Evolutionary conservation across 345 rosid species (phyloP).

Genomic region (Lumnitzera racemosa): DNA sequence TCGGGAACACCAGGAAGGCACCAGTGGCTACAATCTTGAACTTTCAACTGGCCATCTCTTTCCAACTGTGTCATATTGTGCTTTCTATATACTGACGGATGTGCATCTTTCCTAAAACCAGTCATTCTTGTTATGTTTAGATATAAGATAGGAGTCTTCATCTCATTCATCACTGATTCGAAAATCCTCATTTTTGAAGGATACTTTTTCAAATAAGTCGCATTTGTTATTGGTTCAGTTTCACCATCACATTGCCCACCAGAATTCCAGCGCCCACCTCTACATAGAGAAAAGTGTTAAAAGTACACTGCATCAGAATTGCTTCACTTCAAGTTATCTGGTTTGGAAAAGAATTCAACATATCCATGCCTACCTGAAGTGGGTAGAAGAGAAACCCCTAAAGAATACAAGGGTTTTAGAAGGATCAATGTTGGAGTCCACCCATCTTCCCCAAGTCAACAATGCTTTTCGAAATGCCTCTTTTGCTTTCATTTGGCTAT

Average conservation of each 20-base stretch:
- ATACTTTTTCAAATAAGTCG: constrained; percentile 15
- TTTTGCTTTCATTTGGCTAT: constrained; percentile 21
- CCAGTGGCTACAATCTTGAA: constrained; percentile 52
- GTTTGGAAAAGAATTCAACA: neutral
- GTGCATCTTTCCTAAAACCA: constrained; percentile 34
- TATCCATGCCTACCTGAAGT: constrained; percentile 24
- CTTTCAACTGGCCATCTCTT: constrained; percentile 11
- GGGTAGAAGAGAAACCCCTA: constrained; percentile 33
- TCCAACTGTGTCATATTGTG: constrained; percentile 18
- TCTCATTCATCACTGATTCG: constrained; percentile 22
- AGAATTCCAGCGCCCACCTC: constrained; percentile 45
- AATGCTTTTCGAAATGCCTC: constrained; percentile 34
- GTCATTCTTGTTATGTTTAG: constrained; percentile 38
- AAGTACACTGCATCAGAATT: neutral
- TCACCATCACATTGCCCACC: constrained; percentile 39
- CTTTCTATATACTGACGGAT: constrained; percentile 38
- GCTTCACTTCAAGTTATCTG: neutral
- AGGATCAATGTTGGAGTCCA: constrained; percentile 29
- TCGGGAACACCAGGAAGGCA: constrained; percentile 58
- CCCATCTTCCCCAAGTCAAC: constrained; percentile 42
- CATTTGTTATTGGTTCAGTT: constrained; percentile 21
- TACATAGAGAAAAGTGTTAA: constrained; percentile 8
- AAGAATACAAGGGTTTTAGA: constrained; percentile 32
- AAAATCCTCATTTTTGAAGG: constrained; percentile 30
- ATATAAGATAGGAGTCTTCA: constrained; percentile 27